These are phyloP conservation scores for Xylaria polymorpha DNA, from an alignment of 2,329 filamentous ascomycete species.

Conservation along the genomic window DNA sequence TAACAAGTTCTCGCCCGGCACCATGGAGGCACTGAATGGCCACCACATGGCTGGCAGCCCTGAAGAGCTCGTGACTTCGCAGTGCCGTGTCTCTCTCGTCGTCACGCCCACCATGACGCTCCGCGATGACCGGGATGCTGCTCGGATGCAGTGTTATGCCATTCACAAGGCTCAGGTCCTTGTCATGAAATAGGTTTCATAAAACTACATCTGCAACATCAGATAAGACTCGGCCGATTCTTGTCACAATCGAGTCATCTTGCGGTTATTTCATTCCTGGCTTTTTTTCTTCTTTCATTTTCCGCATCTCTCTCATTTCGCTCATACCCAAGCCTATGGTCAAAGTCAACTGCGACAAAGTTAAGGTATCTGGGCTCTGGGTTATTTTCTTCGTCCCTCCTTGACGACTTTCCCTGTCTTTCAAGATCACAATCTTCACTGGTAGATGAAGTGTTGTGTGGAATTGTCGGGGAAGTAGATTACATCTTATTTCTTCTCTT, in stretches of 20 bases:
- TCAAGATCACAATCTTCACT: neutral
- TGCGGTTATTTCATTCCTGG: neutral
- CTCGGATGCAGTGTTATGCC: constrained; percentile 38
- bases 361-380: neutral
- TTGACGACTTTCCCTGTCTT: neutral
- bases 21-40: constrained; percentile 47
- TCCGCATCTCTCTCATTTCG: neutral
- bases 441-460: neutral
- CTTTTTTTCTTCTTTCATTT: neutral
- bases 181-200: constrained; percentile 47
- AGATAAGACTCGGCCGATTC: neutral
- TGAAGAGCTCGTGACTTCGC: constrained; percentile 43
- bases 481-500: neutral
- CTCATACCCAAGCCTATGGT: neutral
- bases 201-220: neutral
- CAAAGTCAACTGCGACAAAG: constrained; percentile 5
- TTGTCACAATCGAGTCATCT: no score
- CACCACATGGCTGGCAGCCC: constrained; percentile 34
- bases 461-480: neutral
- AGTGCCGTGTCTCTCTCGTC: constrained; percentile 48
- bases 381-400: neutral
- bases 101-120: constrained; percentile 46
- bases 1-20: constrained; percentile 42
- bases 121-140: constrained; percentile 45
- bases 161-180: constrained; percentile 49